Percentiles rank a stretch among this genome's conserved stretches.
Evolutionary conservation across 768 basidiomycete species (phyloP).

Genomic region (Serendipita vermifera): DNA sequence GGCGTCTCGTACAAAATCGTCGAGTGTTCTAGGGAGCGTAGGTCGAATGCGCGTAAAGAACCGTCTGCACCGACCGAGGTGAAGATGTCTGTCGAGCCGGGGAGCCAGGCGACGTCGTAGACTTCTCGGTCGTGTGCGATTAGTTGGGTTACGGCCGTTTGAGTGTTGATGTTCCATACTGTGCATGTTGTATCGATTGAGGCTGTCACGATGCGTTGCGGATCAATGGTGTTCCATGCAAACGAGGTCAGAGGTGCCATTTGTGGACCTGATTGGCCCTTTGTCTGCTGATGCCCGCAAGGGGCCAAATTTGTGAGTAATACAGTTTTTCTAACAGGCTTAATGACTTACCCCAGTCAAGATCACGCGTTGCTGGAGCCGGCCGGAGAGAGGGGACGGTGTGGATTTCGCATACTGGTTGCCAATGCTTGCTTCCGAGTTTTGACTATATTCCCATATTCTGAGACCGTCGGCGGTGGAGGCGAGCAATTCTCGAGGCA

Average conservation of each 20-base stretch:
- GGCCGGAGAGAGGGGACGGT: background rate
- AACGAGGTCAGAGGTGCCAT: constrained; percentile 92
- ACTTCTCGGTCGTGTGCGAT: constrained; percentile 95
- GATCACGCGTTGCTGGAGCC: constrained; percentile 11
- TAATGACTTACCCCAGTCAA: constrained; percentile 46
- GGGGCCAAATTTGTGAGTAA: background rate
- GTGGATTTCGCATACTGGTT: constrained; percentile 5
- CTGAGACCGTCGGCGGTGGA: constrained; percentile 89
- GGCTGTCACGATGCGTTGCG: constrained; percentile 86
- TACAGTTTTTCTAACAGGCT: background rate
- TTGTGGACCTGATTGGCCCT: constrained; percentile 70
- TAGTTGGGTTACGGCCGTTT: constrained; percentile 88
- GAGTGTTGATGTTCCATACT: constrained; percentile 95
- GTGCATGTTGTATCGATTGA: constrained; percentile 99
- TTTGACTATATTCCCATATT: constrained; percentile 78
- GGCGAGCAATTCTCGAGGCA: constrained; percentile 66
- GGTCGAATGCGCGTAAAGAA: constrained; percentile 88
- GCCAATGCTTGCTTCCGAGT: constrained; percentile 22
- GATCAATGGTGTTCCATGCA: constrained; percentile 92
- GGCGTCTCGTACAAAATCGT: constrained; percentile 86
- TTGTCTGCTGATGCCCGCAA: constrained; percentile 52
- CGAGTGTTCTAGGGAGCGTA: constrained; percentile 92
- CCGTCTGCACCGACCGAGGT: constrained; percentile 98
- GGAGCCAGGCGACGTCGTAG: constrained; percentile 98
- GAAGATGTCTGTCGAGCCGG: constrained; percentile 90